Evolutionary conservation across 2,329 filamentous ascomycete species (phyloP), one percentile per base, ranked within the genome.

Genomic region (Catunica adiposa): DNA sequence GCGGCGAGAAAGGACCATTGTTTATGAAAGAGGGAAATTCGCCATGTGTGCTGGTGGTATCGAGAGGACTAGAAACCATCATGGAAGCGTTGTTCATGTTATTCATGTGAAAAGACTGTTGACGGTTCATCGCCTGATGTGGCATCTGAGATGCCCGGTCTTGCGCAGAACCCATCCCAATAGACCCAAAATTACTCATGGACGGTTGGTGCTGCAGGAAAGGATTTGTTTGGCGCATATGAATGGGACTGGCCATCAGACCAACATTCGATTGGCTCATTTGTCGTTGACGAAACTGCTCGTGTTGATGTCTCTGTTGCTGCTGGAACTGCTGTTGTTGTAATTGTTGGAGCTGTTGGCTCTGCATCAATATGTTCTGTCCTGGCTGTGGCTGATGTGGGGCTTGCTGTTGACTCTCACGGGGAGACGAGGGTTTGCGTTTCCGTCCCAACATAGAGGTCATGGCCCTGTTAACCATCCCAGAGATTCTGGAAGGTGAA

Each of bases 281-380:
- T n/a, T 57, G 56, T 2, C 56, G 58, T 50, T 56, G 60, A 15
- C 31, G 60, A 4, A 50, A 56, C 14, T 60, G 51, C 34, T 59
- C 56, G 34, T 34, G 40, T 31, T 48, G 31, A 29, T 37, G 40
- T 23, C 51, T 50, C 38, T 59, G 51, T 23, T 9, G 23, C 48
- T 59, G 38, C 20, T 55, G 38, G 52, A 53, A 46, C n/a, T n/a
- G n/a, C n/a, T n/a, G n/a, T n/a, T n/a, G 22, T 42, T 56, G 56
- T 38, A 50, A 46, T 23, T 54, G 53, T 31, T 58, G 47, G 25
- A 23, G 38, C 31, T 59, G 38, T n/a, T 56, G 42, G 53, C 50
- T 40, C 47, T 56, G 44, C 31, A 54, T 15, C 37, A 60, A 23
- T 48, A 47, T n/a, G 17, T 55, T 23, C 3, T 52, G 22, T 22